Conservation (phyloP, 495 filamentous ascomycete genomes). For the Aspergillus conjunctus region DNA sequence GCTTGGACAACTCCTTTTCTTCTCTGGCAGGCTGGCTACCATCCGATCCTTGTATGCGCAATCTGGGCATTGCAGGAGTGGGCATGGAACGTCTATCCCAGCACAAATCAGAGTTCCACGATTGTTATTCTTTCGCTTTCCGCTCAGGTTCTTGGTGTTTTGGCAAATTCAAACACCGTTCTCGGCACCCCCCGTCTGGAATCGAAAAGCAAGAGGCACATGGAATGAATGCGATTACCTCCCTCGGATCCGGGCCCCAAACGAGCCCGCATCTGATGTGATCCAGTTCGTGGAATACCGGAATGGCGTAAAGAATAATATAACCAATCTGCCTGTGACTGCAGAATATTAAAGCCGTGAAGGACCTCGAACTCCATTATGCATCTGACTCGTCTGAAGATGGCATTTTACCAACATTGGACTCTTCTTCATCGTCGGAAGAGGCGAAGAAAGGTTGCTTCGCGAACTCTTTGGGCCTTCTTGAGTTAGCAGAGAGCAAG, state of each 20-base stretch:
- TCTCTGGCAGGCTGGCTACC: constrained; percentile 77
- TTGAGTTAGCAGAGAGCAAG: constrained; percentile 21
- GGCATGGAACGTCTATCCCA: constrained; percentile 98
- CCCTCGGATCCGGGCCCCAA: neutral
- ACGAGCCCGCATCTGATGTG: neutral
- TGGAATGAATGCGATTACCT: constrained; percentile 24
- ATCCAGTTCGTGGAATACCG: neutral
- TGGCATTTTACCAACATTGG: constrained; percentile 79
- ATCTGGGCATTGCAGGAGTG: constrained; percentile 88
- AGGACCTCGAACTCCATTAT: constrained; percentile 15
- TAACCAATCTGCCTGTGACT: neutral
- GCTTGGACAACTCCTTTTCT: constrained; percentile 91
- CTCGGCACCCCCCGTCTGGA: constrained; percentile 21
- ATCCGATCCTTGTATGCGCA: constrained; percentile 68
- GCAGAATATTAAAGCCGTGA: neutral
- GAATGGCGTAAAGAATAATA: neutral
- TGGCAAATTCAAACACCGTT: constrained; percentile 29
- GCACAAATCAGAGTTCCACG: constrained; percentile 74
- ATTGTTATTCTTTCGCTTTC: constrained; percentile 73
- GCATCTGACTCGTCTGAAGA: constrained; percentile 63
- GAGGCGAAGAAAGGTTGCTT: constrained; percentile 51
- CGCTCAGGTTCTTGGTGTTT: constrained; percentile 57
- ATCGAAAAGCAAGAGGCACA: constrained; percentile 24
- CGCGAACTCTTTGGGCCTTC: constrained; percentile 78
- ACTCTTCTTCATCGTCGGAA: constrained; percentile 70